Conservation (phyloP, 495 filamentous ascomycete genomes). For the Hypoxylon rickii region DNA sequence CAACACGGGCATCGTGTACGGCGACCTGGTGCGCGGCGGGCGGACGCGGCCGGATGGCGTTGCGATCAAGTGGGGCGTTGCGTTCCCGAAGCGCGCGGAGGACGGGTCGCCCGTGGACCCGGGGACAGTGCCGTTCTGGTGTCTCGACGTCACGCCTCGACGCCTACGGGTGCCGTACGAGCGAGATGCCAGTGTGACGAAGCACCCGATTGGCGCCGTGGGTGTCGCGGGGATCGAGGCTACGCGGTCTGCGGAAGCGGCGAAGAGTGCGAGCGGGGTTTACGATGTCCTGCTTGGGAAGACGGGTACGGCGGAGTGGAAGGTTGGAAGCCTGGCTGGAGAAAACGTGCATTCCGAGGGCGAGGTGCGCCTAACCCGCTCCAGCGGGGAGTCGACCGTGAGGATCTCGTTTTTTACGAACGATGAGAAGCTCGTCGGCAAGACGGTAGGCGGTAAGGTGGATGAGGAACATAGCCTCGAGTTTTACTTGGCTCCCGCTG, state of each 20-base stretch:
- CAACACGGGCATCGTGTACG: slow-evolving; percentile 45
- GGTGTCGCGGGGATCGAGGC: slow-evolving; percentile 51
- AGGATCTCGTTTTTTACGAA: slow-evolving; percentile 27
- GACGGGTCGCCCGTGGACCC: slow-evolving; percentile 29
- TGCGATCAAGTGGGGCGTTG: slow-evolving; percentile 55
- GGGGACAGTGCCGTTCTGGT: slow-evolving; percentile 57
- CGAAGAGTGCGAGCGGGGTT: slow-evolving; percentile 22
- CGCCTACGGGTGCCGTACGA: slow-evolving; percentile 48
- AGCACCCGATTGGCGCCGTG: slow-evolving; percentile 50
- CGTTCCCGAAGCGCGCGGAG: slow-evolving; percentile 46
- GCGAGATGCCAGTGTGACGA: slow-evolving; percentile 27
- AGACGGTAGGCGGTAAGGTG: slow-evolving; percentile 18
- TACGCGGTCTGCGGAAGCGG: slow-evolving; percentile 27
- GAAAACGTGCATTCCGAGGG: slow-evolving; percentile 10
- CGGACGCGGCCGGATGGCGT: slow-evolving; percentile 50
- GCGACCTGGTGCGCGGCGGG: slow-evolving; percentile 46
- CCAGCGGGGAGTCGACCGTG: not conserved
- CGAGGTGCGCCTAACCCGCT: not conserved
- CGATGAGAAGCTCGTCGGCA: slow-evolving; percentile 14
- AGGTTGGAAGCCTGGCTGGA: not conserved
- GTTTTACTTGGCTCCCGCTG: slow-evolving; percentile 16
- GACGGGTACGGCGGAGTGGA: not conserved
- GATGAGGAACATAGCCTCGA: slow-evolving; percentile 7
- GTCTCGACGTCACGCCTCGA: slow-evolving; percentile 57
- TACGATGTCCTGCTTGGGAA: slow-evolving; percentile 38